Evolutionary conservation across 164 flowering plant species (phyloP).

Genomic region (Taxillus chinensis): DNA sequence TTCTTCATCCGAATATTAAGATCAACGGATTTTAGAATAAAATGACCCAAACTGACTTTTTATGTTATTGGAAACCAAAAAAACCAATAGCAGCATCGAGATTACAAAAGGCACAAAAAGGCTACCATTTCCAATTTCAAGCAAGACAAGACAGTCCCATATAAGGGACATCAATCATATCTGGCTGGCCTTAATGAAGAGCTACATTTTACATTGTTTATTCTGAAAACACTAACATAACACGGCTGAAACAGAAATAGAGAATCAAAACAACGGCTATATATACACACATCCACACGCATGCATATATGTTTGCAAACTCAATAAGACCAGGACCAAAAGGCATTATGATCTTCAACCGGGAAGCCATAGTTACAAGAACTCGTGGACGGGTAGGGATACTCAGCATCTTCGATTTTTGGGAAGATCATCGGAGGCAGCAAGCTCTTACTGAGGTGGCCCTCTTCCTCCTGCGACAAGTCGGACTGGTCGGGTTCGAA

Average conservation of each 20-base stretch:
- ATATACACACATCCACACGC: not conserved
- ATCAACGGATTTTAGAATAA: too few species aligned
- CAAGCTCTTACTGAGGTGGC: constrained; percentile 25
- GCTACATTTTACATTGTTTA: constrained; percentile 1
- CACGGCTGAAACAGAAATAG: constrained; percentile 1
- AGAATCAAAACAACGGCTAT: not conserved
- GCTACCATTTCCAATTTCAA: not conserved
- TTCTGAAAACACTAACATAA: not conserved
- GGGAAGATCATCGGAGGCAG: constrained; percentile 30
- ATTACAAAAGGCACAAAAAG: not conserved
- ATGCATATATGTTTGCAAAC: not conserved
- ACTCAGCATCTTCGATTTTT: constrained; percentile 33
- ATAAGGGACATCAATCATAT: constrained; percentile 8
- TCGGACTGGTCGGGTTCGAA: constrained; percentile 36
- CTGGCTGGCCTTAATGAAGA: constrained; percentile 7
- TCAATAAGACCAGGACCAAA: constrained; percentile 54
- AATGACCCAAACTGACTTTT: too few species aligned
- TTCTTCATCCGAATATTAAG: too few species aligned
- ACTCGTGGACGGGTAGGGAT: constrained; percentile 24
- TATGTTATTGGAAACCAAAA: too few species aligned
- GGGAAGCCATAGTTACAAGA: constrained; percentile 41
- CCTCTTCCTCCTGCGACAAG: constrained; percentile 39
- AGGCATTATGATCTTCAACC: constrained; percentile 40
- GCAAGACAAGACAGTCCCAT: not conserved
- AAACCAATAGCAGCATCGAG: too few species aligned